phyloP scores from a whole-genome alignment of 768 basidiomycete species.

The Postia placenta region DNA sequence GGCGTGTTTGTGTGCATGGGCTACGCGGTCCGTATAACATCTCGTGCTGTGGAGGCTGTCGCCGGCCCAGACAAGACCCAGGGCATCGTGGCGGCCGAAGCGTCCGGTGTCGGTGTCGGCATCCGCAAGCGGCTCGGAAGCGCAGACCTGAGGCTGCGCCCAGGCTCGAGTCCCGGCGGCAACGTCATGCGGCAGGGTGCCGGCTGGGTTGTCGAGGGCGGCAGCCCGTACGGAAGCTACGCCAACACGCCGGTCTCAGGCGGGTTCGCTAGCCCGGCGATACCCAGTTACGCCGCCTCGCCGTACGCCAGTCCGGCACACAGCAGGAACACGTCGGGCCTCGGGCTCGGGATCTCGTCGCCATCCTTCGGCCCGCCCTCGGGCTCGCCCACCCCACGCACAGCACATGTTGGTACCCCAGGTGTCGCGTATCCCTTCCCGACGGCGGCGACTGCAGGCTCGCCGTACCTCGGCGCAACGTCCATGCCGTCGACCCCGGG shows the following conservation, averaged over 20 bases:
- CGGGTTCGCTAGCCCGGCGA: slow-evolving; percentile 25
- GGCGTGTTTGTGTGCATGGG: slow-evolving; percentile 84
- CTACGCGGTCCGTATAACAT: slow-evolving; percentile 54
- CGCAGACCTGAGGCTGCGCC: slow-evolving; percentile 52
- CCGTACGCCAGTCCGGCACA: slow-evolving; percentile 7
- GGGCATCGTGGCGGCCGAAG: slow-evolving; percentile 59
- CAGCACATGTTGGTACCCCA: not conserved
- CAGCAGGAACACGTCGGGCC: slow-evolving; percentile 6
- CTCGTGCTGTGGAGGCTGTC: slow-evolving; percentile 62
- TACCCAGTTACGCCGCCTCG: slow-evolving; percentile 23
- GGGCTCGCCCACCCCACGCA: slow-evolving; percentile 1
- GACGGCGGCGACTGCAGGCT: slow-evolving; percentile 22
- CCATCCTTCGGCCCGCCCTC: slow-evolving; percentile 6
- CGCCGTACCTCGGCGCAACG: slow-evolving; percentile 10
- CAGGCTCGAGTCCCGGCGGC: slow-evolving; percentile 23
- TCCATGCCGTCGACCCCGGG: slow-evolving; percentile 12
- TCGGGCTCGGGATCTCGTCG: slow-evolving; percentile 5
- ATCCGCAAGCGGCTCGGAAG: slow-evolving; percentile 67
- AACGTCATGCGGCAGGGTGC: slow-evolving; percentile 48
- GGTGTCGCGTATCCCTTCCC: slow-evolving; percentile 13
- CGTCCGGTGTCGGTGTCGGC: slow-evolving; percentile 47
- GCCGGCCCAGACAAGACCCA: slow-evolving; percentile 44
- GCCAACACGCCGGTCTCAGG: slow-evolving; percentile 29
- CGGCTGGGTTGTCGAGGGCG: slow-evolving; percentile 51
- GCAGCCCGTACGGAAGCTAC: slow-evolving; percentile 32